Evolutionary conservation across 75 land plant species (phyloP).

Genomic region (Larix kaempferi): DNA sequence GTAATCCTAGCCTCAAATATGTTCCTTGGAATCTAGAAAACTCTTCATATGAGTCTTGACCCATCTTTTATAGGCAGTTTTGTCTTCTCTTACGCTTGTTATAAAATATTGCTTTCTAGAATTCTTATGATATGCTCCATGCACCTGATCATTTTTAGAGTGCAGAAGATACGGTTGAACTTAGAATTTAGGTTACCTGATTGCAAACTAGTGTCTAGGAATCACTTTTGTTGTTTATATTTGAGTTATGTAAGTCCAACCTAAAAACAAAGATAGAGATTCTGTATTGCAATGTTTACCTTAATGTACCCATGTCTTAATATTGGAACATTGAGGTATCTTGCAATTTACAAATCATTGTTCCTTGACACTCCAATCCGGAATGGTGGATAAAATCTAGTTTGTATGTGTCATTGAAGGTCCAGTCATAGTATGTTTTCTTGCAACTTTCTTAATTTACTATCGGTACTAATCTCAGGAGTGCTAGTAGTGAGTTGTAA

Average conservation of each 20-base stretch:
- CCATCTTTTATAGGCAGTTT: no score
- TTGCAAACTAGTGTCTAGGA: not conserved
- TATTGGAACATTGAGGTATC: no score
- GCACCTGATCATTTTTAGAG: not conserved
- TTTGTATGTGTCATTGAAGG: not conserved
- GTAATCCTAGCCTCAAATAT: not conserved
- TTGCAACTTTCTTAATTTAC: no score
- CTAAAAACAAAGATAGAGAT: not conserved
- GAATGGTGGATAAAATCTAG: no score
- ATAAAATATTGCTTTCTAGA: not conserved
- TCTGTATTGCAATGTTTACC: not conserved
- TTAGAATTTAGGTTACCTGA: not conserved
- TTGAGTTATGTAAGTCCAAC: not conserved
- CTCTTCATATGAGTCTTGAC: not conserved
- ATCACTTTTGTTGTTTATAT: not conserved
- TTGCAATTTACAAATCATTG: no score
- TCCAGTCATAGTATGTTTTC: not conserved
- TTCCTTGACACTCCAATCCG: no score
- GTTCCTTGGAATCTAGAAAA: no score
- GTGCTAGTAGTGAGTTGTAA: no score
- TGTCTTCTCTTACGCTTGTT: not conserved
- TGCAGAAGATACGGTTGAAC: no score
- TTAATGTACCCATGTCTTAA: not conserved
- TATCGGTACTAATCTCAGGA: no score
- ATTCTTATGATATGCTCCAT: not conserved